Evolutionary conservation across 352 stramenopile species (phyloP).

Genomic region (Saprolegnia diclina): DNA sequence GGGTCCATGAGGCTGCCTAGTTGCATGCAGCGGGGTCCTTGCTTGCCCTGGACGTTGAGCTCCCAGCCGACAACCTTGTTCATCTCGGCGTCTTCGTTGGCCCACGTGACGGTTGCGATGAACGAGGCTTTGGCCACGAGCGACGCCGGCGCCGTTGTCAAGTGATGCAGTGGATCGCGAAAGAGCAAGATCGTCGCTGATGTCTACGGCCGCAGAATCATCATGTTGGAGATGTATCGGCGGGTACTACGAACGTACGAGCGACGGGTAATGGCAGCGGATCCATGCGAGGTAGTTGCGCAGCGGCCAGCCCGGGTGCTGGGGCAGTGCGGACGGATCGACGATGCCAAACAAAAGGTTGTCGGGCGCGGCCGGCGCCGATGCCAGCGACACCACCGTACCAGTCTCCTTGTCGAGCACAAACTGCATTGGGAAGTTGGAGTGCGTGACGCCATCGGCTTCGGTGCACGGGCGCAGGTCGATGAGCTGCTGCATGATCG

Average conservation of each 20-base stretch:
- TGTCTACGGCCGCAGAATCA: not conserved
- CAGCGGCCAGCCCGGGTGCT: slow-evolving; percentile 82
- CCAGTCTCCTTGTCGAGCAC: slow-evolving; percentile 41
- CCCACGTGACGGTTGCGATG: slow-evolving; percentile 37
- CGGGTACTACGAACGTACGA: slow-evolving; percentile 6
- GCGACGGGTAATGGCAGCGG: slow-evolving; percentile 32
- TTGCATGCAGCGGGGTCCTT: slow-evolving; percentile 69
- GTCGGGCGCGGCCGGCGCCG: not conserved
- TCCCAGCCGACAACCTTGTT: slow-evolving; percentile 61
- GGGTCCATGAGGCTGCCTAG: slow-evolving; percentile 67
- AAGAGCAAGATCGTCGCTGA: slow-evolving; percentile 26
- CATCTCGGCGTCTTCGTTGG: not conserved
- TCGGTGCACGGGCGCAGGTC: slow-evolving; percentile 32
- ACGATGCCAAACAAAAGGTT: slow-evolving; percentile 82
- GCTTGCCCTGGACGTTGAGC: slow-evolving; percentile 61
- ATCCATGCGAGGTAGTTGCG: slow-evolving; percentile 80
- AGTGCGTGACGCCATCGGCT: slow-evolving; percentile 8
- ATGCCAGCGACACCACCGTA: not conserved
- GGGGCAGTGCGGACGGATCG: slow-evolving; percentile 70
- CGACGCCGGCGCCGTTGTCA: not conserved
- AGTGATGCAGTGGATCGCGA: slow-evolving; percentile 30
- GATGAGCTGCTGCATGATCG: slow-evolving; percentile 40
- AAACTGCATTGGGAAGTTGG: slow-evolving; percentile 58
- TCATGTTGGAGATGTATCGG: slow-evolving; percentile 38
- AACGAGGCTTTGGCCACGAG: slow-evolving; percentile 29